Percentiles rank a stretch among this genome's conserved stretches.
Evolutionary conservation across 805 yeast genomes (phyloP).

Genomic region (Kodamaea jinghongensis): DNA sequence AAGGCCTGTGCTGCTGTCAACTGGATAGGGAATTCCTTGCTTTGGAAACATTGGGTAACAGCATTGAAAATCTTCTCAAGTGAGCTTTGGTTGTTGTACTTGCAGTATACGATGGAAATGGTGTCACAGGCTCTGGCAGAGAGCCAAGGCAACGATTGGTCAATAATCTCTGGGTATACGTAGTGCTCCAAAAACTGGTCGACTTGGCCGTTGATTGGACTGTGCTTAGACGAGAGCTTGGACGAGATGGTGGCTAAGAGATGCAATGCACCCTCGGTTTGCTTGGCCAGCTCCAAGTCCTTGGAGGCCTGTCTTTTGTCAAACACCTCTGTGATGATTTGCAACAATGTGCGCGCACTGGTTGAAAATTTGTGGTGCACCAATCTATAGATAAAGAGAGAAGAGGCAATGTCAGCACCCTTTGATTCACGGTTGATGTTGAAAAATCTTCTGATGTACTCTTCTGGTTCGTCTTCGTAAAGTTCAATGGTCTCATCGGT

Average conservation of each 20-base stretch:
- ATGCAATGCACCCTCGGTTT: conserved; percentile 43
- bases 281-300: conserved; percentile 28
- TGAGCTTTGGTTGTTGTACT: conserved; percentile 31
- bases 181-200: conserved; percentile 38
- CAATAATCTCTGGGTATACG: conserved; percentile 40
- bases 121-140: conserved; percentile 49
- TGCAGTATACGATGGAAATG: conserved; percentile 37
- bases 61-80: conserved; percentile 42
- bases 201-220: conserved; percentile 40
- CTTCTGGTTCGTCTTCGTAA: conserved; percentile 47
- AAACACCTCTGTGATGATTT: conserved; percentile 34
- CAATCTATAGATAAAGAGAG: conserved; percentile 43
- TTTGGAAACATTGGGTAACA: conserved; percentile 38
- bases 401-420: conserved; percentile 50
- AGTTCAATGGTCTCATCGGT: conserved; percentile 37
- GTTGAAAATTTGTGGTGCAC: conserved; percentile 40
- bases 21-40: conserved; percentile 47
- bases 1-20: conserved; percentile 54
- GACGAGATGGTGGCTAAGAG: conserved; percentile 39
- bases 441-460: conserved; percentile 42
- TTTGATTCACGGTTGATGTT: conserved; percentile 47
- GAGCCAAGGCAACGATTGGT: conserved; percentile 38
- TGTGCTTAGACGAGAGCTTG: conserved; percentile 32
- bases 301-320: conserved; percentile 30
- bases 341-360: conserved; percentile 27